Percentiles rank a stretch among this genome's conserved stretches.
These are phyloP conservation scores for Aristolochia californica DNA, from an alignment of 164 flowering plant species.

Conservation along the genomic window DNA sequence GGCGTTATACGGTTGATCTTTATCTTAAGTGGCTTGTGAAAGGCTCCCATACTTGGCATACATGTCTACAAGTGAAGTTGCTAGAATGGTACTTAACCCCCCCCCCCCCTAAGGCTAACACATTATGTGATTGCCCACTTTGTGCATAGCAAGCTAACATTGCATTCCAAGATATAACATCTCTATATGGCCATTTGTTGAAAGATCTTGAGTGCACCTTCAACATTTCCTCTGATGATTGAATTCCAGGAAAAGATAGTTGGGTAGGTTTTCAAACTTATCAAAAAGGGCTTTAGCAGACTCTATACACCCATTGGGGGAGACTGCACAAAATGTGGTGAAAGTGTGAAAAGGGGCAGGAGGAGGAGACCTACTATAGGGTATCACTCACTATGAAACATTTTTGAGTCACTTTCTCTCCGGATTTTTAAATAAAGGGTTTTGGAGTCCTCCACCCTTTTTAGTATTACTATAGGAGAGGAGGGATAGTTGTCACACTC, in stretches of 20 bases:
- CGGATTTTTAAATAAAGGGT: no score
- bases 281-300: conserved; percentile 20
- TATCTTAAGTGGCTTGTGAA: conserved; percentile 12
- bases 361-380: no score
- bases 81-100: conserved; percentile 16
- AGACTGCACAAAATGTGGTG: conserved; percentile 19
- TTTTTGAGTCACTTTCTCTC: no score
- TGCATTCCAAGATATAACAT: conserved; percentile 25
- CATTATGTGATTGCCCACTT: conserved; percentile 17
- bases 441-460: no score
- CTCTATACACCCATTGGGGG: conserved; percentile 16
- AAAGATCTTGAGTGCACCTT: conserved; percentile 14
- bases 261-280: conserved; percentile 15
- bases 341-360: no score
- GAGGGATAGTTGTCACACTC: no score
- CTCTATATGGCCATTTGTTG: conserved; percentile 19
- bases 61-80: conserved; percentile 29
- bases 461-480: no score
- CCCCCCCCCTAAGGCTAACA: conserved; percentile 13
- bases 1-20: no score
- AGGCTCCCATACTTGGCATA: conserved; percentile 26
- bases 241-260: conserved; percentile 24
- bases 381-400: no score
- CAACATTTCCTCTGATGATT: conserved; percentile 22
- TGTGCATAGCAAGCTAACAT: conserved; percentile 26